A percentile compares a stretch with the other conserved stretches of the same genome.
phyloP scores from a whole-genome alignment of 345 rosid genomes.

The Citrus reticulata region DNA sequence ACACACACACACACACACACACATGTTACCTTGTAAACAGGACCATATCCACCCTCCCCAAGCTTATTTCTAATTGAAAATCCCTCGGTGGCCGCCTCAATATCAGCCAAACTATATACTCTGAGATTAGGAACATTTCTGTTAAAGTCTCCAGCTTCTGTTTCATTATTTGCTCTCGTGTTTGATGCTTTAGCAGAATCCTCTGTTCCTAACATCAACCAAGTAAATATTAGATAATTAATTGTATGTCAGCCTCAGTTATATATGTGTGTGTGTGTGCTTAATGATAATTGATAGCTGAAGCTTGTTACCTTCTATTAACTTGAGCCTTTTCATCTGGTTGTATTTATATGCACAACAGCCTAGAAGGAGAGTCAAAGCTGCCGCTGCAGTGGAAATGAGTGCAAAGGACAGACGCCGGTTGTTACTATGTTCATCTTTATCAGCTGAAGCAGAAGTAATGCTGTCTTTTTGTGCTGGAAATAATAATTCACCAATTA shows the following conservation, averaged over 20 bases:
- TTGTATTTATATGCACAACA: neutral
- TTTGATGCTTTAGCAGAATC: neutral
- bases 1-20: too few relatives aligned
- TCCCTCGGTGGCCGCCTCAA: neutral
- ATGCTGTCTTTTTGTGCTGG: conserved; percentile 18
- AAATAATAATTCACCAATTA: neutral
- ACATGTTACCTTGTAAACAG: conserved; percentile 15
- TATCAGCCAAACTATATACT: neutral
- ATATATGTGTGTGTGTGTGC: neutral
- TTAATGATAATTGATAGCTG: neutral
- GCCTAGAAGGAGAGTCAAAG: conserved; percentile 14
- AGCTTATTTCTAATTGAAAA: conserved; percentile 13
- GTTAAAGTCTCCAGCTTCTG: too few relatives aligned
- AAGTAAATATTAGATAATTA: neutral
- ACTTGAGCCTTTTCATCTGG: conserved; percentile 9
- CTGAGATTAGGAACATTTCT: too few relatives aligned
- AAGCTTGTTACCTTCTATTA: neutral
- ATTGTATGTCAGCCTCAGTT: accelerated
- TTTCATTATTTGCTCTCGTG: too few relatives aligned
- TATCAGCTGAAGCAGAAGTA: neutral
- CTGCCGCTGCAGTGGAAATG: conserved; percentile 19
- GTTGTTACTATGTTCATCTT: neutral
- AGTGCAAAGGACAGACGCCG: conserved; percentile 4
- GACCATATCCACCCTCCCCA: conserved; percentile 19
- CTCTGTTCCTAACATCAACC: neutral